Evolutionary conservation across 2,329 filamentous ascomycete species (phyloP), one percentile per base, ranked within the genome.

Genomic region (Fusarium robinianum): DNA sequence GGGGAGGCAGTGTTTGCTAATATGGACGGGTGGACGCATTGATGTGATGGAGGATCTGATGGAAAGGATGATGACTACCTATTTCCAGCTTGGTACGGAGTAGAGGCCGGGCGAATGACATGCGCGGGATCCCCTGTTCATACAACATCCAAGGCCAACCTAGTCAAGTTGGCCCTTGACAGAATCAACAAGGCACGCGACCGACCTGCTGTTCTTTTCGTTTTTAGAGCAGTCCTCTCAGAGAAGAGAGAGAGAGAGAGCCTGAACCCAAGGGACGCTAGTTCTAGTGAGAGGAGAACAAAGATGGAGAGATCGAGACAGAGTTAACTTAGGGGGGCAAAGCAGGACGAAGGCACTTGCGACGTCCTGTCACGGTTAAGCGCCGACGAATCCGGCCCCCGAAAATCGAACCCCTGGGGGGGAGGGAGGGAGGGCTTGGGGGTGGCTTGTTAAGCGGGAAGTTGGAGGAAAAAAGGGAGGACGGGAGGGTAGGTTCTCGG

Each of bases 331-430:
- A n/a, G n/a, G n/a, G n/a, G n/a, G 53, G 53, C 53, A 55, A 50
- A 57, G 53, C 38, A 53, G 30, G 40, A 8, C 32, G 41, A 41
- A 22, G n/a, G n/a, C n/a, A n/a, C n/a, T n/a, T n/a, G n/a, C n/a
- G n/a, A n/a, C n/a, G n/a, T n/a, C 31, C 19, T 19, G 31, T 12
- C 21, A 44, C 30, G 41, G 26, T 37, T 26, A 48, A 51, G 46
- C 49, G 53, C 53, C 49, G 53, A 57, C 38, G 40, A 57, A 51
- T 57, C 53, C 41, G 46, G 49, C 43, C 38, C 37, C 33, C 33
- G 42, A 54, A 45, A 24, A 16, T 44, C n/a, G n/a, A n/a, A n/a
- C n/a, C n/a, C n/a, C n/a, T n/a, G n/a, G n/a, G n/a, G n/a, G n/a
- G n/a, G n/a, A n/a, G n/a, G n/a, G n/a, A n/a, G n/a, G n/a, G n/a